Base-by-base conservation (phyloP, 1,139 yeast species). In the Pichia norvegensis region DNA sequence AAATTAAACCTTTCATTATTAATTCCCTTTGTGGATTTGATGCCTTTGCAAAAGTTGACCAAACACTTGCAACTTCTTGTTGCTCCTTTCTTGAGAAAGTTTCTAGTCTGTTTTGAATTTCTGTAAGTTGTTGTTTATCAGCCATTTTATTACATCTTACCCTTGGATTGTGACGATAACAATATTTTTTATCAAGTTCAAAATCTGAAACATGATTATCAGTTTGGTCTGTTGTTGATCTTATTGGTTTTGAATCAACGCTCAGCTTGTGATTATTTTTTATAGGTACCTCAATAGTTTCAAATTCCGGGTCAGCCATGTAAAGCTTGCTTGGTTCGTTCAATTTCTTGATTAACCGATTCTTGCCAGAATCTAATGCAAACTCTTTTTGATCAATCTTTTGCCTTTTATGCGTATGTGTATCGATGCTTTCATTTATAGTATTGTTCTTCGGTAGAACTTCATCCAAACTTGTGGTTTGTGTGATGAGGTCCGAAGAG, bases 111-210 rank as follows among this genome's bases (percentile, higher is more conserved):
- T 73, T 64, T 60, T 81, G 85, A 27, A 86, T 74, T 47, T 75
- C 74, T 42, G 68, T 70, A 82, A 85, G 78, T 55, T 79, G 78
- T 38, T 64, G 64, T 46, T 78, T 81, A 62, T 86, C 95, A 2
- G 86, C 79, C 48, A 72, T 74, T 55, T 82, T 81, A 62, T 81
- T 82, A 61, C 88, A 79, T 31, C 76, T 72, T 45, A 82, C 73
- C 47, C 85, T 92, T 5, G 97, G 97, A 58, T 90, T 86, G 64
- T 90, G 97, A 46, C 97, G 72, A 64, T 90, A 90, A 62, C 97
- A 90, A 65, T 78, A 88, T 54, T 75, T 73, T 55, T 78, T 81
- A 29, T 54, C 58, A 2, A 52, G 36, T 21, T 52, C 53, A 7
- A 29, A 36, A 11, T 22, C 25, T 5, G 43, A 20, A 27, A 23